Evolutionary conservation across 495 filamentous ascomycete genomes (phyloP), one percentile per base, ranked within the genome.

Genomic region (Copromyces sp.): DNA sequence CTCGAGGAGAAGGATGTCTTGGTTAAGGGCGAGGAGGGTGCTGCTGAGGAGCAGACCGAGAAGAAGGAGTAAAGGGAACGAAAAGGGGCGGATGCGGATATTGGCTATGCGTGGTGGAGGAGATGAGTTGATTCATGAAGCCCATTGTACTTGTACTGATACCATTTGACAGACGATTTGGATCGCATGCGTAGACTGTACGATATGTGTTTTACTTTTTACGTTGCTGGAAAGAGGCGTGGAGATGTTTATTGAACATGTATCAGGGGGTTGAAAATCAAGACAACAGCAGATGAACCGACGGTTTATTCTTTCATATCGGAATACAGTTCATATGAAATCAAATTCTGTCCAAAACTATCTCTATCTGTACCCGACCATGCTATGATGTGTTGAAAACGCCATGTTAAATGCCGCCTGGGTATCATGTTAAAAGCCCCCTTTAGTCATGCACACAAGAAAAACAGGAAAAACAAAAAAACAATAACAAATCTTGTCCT

Each of bases 1-100:
- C 83, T 99, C 14, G 94, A 96, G 77, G 92, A 94, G 80, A 97
- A 98, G 87, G 86, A 87, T 41, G 94, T 98, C 39, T 79, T 99
- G 45, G 74, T 71, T 2, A 70, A 59, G 68, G 73, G 74, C 70
- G 72, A 65, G 73, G 71, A 41, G 11, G 71, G 47, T 35, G 73
- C 39, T 14, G 69, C 72, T 68, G 47, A 45, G 68, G 69, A 45
- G 37, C 65, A 37, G 38, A 40, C 70, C 24, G 76, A 70, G 74
- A 78, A 78, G 73, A 71, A 77, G 72, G 74, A 80, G 71, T 75
- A 69, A 65, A 61, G 17, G 14, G 4, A 44, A 17, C 32, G 20
- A n/a, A 53, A 70, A 9, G 29, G 2, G 53, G 7, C 2, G 32
- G 53, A 65, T 9, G 45, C 45, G 20, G 9, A 12, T 61, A 17